Conservation (phyloP, 768 basidiomycete species). For the Suillus brevipes region DNA sequence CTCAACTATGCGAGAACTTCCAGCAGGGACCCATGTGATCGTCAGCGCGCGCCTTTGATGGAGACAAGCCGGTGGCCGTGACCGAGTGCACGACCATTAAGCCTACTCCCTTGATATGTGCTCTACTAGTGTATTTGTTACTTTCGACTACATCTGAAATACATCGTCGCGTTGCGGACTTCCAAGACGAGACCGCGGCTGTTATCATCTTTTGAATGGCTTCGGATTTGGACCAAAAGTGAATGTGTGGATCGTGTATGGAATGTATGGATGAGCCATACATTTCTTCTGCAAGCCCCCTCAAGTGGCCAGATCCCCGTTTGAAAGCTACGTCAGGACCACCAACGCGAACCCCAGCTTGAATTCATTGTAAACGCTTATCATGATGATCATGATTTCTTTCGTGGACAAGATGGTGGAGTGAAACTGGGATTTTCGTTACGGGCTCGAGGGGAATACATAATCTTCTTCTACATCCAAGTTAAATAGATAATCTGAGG, state of each 20-base stretch:
- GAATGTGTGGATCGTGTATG: neutral
- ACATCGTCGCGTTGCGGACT: neutral
- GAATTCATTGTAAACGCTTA: neutral
- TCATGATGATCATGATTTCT: neutral
- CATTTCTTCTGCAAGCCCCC: neutral
- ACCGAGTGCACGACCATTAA: neutral
- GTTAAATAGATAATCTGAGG: neutral
- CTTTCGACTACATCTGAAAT: neutral
- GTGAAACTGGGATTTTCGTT: neutral
- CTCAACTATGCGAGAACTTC: neutral
- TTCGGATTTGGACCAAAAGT: neutral
- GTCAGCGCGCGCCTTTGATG: neutral
- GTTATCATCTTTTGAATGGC: neutral
- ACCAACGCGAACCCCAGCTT: neutral
- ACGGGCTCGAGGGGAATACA: neutral
- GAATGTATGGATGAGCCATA: neutral
- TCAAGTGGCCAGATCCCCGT: neutral
- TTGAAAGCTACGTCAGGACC: neutral
- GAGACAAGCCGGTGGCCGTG: neutral
- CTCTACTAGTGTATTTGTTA: neutral
- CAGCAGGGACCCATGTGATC: neutral
- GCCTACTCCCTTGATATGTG: neutral
- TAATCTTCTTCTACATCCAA: neutral
- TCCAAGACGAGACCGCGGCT: neutral
- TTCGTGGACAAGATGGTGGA: neutral